phyloP scores from a whole-genome alignment of 805 yeast genomes.

The Metschnikowia noctiluminum region DNA sequence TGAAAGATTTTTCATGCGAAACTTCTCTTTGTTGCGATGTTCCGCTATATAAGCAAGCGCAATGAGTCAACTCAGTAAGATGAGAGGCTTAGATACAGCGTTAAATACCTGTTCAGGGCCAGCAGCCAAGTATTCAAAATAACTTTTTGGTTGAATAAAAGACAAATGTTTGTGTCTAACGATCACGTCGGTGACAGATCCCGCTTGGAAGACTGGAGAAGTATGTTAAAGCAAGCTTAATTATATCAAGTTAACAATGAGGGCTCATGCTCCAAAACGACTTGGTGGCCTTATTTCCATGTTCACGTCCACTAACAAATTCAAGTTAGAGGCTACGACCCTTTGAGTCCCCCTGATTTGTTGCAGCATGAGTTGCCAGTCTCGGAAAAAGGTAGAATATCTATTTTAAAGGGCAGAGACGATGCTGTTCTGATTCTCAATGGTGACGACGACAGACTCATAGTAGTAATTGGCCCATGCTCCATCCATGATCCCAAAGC shows the following conservation, averaged over 20 bases:
- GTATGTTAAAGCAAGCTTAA: conserved; percentile 27
- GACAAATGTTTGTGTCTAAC: conserved; percentile 77
- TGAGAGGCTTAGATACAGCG: conserved; percentile 1
- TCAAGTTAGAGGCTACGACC: conserved; percentile 80
- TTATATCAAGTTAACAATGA: background rate
- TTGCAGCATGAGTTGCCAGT: conserved; percentile 83
- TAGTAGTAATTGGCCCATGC: conserved; percentile 94
- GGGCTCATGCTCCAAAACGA: background rate
- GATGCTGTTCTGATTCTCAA: conserved; percentile 72
- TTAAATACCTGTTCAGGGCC: conserved; percentile 1
- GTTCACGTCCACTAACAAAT: conserved; percentile 9
- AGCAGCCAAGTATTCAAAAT: conserved; percentile 1
- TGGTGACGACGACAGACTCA: conserved; percentile 76
- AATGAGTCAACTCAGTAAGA: conserved; percentile 6
- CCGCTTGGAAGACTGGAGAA: conserved; percentile 55
- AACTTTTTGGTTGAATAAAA: conserved; percentile 3
- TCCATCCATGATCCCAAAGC: conserved; percentile 90
- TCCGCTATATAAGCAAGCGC: conserved; percentile 4
- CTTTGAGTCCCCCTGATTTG: conserved; percentile 88
- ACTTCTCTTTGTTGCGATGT: background rate
- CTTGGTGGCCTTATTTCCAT: background rate
- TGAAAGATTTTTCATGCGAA: background rate
- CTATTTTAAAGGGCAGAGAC: conserved; percentile 74
- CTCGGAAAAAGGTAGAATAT: conserved; percentile 47
- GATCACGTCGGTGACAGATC: conserved; percentile 80